phyloP scores from a whole-genome alignment of 2,329 filamentous ascomycete species.

The Pseudodiploospora longispora region DNA sequence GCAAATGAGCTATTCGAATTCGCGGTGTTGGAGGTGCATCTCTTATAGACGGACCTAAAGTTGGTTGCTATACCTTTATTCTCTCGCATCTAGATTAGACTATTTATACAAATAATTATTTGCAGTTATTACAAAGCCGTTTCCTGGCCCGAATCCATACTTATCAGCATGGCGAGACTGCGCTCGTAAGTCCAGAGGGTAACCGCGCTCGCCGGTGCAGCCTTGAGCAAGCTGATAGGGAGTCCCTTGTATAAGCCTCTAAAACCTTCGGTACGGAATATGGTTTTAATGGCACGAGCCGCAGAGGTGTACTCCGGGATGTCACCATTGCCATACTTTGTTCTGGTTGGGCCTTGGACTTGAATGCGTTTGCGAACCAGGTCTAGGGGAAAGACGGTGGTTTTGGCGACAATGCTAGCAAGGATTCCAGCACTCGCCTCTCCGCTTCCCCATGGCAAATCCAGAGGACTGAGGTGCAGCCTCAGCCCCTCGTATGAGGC shows the following conservation, averaged over 20 bases:
- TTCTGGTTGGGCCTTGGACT: conserved; percentile 83
- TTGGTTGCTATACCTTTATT: too few relatives aligned
- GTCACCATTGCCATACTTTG: conserved; percentile 71
- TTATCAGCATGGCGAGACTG: conserved; percentile 52
- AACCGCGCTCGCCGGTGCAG: conserved; percentile 83
- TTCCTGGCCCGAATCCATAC: conserved; percentile 23
- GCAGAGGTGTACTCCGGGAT: conserved; percentile 78
- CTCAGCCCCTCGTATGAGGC: conserved; percentile 74
- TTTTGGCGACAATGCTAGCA: conserved; percentile 78
- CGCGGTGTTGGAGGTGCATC: too few relatives aligned
- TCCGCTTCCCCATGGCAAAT: conserved; percentile 63
- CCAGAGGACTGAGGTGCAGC: conserved; percentile 44
- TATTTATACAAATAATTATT: conserved; percentile 6
- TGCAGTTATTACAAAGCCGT: conserved; percentile 13
- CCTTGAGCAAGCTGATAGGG: conserved; percentile 83
- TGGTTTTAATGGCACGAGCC: conserved; percentile 55
- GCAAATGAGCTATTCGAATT: too few relatives aligned
- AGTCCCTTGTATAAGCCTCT: conserved; percentile 82
- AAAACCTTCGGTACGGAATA: conserved; percentile 64
- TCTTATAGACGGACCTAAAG: too few relatives aligned
- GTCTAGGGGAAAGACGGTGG: conserved; percentile 85
- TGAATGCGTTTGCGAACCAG: conserved; percentile 88
- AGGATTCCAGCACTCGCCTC: conserved; percentile 77
- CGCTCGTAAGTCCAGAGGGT: conserved; percentile 95
- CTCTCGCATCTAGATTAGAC: not conserved